These are phyloP conservation scores for Westerdykella ornata DNA, from an alignment of 2,329 filamentous ascomycete species.

Conservation along the genomic window DNA sequence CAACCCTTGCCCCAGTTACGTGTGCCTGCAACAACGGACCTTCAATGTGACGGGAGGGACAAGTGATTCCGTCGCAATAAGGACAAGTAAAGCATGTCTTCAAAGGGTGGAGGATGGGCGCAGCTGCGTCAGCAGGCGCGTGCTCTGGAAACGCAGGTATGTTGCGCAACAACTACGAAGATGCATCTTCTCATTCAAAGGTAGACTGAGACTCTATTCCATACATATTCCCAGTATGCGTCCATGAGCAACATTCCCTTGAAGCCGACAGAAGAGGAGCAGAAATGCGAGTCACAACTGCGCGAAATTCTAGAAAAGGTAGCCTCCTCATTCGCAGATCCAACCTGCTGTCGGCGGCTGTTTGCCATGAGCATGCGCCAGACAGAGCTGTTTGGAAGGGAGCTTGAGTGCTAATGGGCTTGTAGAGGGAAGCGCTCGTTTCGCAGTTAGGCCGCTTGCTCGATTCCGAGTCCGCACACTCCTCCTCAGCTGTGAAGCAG, in stretches of 20 bases:
- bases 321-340: constrained; percentile 13
- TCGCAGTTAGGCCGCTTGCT: constrained; percentile 79
- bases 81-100: constrained; percentile 26
- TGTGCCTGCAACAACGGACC: not conserved
- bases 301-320: constrained; percentile 80
- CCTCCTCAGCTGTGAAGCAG: constrained; percentile 89
- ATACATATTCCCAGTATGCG: constrained; percentile 85
- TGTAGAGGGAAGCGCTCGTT: constrained; percentile 72
- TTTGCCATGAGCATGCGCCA: constrained; percentile 5
- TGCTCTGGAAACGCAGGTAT: constrained; percentile 81
- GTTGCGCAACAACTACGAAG: constrained; percentile 12
- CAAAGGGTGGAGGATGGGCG: constrained; percentile 61
- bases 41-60: no score
- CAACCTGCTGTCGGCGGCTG: not conserved
- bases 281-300: constrained; percentile 69
- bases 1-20: constrained; percentile 3
- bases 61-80: no score
- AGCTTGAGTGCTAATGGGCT: constrained; percentile 1
- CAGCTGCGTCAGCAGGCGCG: constrained; percentile 90
- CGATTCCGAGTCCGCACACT: constrained; percentile 82
- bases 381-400: constrained; percentile 5
- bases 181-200: constrained; percentile 18
- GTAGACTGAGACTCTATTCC: constrained; percentile 77
- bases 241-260: constrained; percentile 69
- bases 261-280: constrained; percentile 81